These are phyloP conservation scores for Simmondsia chinensis DNA, from an alignment of 148 eudicot species.

Conservation along the genomic window DNA sequence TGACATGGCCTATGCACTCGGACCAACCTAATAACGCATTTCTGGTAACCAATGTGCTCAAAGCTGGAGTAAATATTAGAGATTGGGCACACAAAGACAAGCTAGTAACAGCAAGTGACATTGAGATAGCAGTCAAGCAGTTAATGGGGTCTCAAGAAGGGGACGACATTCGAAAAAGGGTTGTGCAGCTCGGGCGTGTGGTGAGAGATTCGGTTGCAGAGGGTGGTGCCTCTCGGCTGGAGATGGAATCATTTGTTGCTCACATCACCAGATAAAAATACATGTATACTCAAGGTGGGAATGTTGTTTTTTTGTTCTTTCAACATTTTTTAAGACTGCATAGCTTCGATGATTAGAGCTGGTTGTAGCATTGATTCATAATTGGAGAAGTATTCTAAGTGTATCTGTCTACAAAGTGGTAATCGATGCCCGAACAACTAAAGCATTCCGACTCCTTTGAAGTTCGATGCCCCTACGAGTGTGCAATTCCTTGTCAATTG, in stretches of 20 bases:
- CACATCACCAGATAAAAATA: constrained; percentile 33
- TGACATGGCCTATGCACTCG: constrained; percentile 58
- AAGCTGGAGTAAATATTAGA: constrained; percentile 26
- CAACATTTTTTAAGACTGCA: too few relatives aligned
- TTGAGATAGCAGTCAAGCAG: constrained; percentile 25
- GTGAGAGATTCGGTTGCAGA: constrained; percentile 22
- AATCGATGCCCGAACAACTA: too few relatives aligned
- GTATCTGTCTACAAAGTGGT: too few relatives aligned
- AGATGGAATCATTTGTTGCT: constrained; percentile 46
- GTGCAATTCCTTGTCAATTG: too few relatives aligned
- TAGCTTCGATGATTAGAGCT: too few relatives aligned
- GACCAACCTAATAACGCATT: constrained; percentile 51
- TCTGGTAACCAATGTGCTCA: constrained; percentile 27
- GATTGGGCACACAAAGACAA: constrained; percentile 22
- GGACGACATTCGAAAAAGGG: constrained; percentile 32
- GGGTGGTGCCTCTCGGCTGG: constrained; percentile 36
- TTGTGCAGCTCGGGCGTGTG: constrained; percentile 17
- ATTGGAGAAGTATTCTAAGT: too few relatives aligned
- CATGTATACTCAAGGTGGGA: too few relatives aligned
- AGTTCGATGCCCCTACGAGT: too few relatives aligned
- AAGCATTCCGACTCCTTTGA: too few relatives aligned
- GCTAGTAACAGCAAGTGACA: constrained; percentile 13
- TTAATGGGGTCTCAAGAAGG: constrained; percentile 42
- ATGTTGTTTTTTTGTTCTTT: too few relatives aligned
- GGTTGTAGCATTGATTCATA: too few relatives aligned